A percentile compares a stretch with the other conserved stretches of the same genome.
Evolutionary conservation across 169 alveolate species (phyloP).

Genomic region (Pseudocohnilembus persalinus): DNA sequence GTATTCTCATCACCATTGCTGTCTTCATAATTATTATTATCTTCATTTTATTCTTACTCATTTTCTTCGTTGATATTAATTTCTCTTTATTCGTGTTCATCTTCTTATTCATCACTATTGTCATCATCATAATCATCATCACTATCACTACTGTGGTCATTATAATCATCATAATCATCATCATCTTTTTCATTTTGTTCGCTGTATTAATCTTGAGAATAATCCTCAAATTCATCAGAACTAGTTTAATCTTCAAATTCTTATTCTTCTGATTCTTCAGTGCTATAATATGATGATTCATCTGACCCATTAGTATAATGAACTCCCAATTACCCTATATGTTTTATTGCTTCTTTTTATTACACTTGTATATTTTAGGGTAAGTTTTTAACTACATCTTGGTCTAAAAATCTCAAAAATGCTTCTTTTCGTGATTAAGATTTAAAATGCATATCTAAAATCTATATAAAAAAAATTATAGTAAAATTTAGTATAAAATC

Average conservation of each 20-base stretch:
- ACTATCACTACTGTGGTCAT: neutral
- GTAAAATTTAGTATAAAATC: neutral
- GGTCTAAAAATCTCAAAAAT: neutral
- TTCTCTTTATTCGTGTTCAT: neutral
- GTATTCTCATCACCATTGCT: neutral
- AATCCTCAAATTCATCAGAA: too few species aligned
- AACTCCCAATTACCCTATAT: too few species aligned
- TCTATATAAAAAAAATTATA: neutral
- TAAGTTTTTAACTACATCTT: neutral
- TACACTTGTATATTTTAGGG: neutral
- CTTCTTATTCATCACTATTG: neutral
- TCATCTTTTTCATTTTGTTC: neutral
- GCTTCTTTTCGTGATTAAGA: neutral
- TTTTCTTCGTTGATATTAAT: neutral
- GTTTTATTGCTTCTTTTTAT: neutral
- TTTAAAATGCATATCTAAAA: neutral
- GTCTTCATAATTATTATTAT: too few species aligned
- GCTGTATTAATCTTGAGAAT: too few species aligned
- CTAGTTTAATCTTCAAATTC: too few species aligned
- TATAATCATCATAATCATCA: neutral
- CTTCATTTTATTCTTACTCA: neutral
- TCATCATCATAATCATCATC: neutral
- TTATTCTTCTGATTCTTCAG: too few species aligned
- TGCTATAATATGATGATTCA: too few species aligned
- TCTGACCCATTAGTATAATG: too few species aligned